Conservation (phyloP, 2,329 filamentous ascomycete species). For the Fusarium oligoseptatum region DNA sequence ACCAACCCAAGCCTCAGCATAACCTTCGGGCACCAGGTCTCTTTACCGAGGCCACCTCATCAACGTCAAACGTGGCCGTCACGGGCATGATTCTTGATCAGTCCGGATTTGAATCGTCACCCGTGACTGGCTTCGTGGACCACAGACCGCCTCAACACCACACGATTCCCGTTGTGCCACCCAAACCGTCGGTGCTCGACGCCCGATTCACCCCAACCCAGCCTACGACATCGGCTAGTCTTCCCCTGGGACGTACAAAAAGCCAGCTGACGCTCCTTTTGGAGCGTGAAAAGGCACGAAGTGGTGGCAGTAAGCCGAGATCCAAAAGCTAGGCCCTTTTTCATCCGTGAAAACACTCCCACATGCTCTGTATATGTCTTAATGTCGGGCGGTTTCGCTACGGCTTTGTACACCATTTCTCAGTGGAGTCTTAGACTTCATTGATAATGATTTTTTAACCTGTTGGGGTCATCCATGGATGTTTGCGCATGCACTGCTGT, state of each 20-base stretch:
- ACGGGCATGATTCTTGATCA: constrained; percentile 61
- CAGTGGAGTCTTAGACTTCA: constrained; percentile 11
- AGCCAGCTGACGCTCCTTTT: constrained; percentile 71
- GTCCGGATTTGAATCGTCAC: constrained; percentile 49
- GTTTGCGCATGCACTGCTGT: constrained; percentile 3
- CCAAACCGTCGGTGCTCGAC: constrained; percentile 48
- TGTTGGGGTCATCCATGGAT: neutral
- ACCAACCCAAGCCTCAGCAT: constrained; percentile 31
- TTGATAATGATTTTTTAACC: neutral
- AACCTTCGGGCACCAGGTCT: constrained; percentile 44
- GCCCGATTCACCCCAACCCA: constrained; percentile 63
- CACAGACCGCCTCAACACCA: constrained; percentile 40
- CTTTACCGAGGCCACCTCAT: constrained; percentile 54
- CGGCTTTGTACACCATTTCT: constrained; percentile 16
- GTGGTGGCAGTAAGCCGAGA: constrained; percentile 45
- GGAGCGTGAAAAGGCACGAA: constrained; percentile 63
- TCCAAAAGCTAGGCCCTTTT: constrained; percentile 43
- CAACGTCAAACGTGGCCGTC: constrained; percentile 57
- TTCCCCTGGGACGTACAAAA: constrained; percentile 69
- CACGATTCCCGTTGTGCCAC: constrained; percentile 40
- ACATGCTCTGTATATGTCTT: constrained; percentile 20
- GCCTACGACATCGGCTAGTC: constrained; percentile 58
- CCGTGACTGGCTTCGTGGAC: constrained; percentile 42
- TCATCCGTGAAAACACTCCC: constrained; percentile 15
- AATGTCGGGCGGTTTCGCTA: constrained; percentile 3